Percentiles rank a stretch among this genome's conserved stretches.
phyloP scores from a whole-genome alignment of 257 asterid genomes.

The Rehmannia glutinosa region DNA sequence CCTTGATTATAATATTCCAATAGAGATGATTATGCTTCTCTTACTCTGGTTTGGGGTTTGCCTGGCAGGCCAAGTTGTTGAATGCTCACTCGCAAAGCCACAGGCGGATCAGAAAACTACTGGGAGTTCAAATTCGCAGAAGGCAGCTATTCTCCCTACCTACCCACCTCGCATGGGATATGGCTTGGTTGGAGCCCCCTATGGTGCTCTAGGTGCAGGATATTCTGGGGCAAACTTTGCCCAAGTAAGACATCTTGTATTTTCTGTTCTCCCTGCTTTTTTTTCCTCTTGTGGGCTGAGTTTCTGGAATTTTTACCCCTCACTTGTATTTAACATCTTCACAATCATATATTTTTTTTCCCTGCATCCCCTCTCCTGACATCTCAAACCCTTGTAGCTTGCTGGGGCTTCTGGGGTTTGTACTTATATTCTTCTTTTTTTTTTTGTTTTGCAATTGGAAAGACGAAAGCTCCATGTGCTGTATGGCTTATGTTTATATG shows the following conservation, averaged over 20 bases:
- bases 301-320: not conserved
- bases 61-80: constrained; percentile 76
- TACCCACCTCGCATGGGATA: constrained; percentile 79
- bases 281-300: not conserved
- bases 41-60: constrained; percentile 15
- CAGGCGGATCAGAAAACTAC: constrained; percentile 78
- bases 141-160: constrained; percentile 54
- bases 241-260: constrained; percentile 54
- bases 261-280: not conserved
- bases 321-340: not conserved
- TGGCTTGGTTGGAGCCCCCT: constrained; percentile 77
- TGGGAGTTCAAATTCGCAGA: constrained; percentile 56
- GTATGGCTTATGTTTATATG: not conserved
- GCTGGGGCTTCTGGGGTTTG: too few species aligned
- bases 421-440: too few species aligned
- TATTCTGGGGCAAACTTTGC: constrained; percentile 54
- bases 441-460: too few species aligned
- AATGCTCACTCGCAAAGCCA: constrained; percentile 98
- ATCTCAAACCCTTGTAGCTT: not conserved
- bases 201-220: constrained; percentile 70
- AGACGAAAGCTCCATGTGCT: not conserved
- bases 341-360: not conserved
- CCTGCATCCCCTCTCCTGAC: not conserved
- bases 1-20: constrained; percentile 7
- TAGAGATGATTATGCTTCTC: constrained; percentile 10